Evolutionary conservation across 1,284 basidiomycete genomes (phyloP).

Genomic region (Ustilago bromivora): DNA sequence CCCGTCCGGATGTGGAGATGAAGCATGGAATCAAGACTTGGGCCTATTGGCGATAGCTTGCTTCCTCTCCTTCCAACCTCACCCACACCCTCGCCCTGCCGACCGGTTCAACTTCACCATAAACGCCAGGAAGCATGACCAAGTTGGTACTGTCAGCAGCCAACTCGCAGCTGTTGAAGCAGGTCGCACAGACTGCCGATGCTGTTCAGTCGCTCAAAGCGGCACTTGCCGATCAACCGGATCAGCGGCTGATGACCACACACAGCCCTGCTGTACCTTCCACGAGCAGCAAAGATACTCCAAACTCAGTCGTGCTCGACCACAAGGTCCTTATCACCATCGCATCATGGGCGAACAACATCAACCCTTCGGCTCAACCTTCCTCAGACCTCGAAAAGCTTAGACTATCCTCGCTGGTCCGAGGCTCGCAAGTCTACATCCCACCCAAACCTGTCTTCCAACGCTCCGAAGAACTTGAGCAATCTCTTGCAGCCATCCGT

Average conservation of each 20-base stretch:
- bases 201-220: slow-evolving; percentile 19
- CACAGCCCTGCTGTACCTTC: slow-evolving; percentile 32
- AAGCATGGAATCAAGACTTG: not conserved
- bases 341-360: slow-evolving; percentile 16
- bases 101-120: not conserved
- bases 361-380: not conserved
- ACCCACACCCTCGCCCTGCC: not conserved
- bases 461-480: slow-evolving; percentile 36
- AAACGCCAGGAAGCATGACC: slow-evolving; percentile 18
- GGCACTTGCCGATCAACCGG: slow-evolving; percentile 23
- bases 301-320: slow-evolving; percentile 17
- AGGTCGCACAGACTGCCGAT: slow-evolving; percentile 1
- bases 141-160: slow-evolving; percentile 21
- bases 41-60: not conserved
- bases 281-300: not conserved
- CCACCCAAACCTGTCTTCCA: slow-evolving; percentile 39
- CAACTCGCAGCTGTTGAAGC: slow-evolving; percentile 23
- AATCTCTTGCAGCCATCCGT: slow-evolving; percentile 33
- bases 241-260: slow-evolving; percentile 22
- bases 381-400: not conserved
- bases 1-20: not conserved
- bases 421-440: slow-evolving; percentile 22
- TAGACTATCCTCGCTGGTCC: slow-evolving; percentile 31
- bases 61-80: not conserved
- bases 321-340: slow-evolving; percentile 25